Conservation (phyloP, 192 early-diverging fungal genomes). For the Coemansia sp. region DNA sequence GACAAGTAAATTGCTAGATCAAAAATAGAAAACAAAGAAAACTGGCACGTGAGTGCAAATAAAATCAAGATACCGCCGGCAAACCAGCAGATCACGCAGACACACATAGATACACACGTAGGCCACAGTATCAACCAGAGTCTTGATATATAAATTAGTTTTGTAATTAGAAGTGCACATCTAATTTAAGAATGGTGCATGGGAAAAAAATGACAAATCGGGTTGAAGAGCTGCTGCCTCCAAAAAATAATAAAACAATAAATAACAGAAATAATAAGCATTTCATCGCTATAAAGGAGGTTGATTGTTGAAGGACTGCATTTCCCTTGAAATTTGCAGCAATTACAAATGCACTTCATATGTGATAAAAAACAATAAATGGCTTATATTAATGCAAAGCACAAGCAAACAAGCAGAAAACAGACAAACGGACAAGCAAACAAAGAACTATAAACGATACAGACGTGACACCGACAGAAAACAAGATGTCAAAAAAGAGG, state of each 20-base stretch:
- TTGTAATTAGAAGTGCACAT: background rate
- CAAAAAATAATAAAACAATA: background rate
- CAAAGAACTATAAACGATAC: background rate
- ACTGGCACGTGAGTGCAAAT: background rate
- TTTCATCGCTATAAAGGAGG: background rate
- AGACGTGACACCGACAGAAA: constrained; percentile 7
- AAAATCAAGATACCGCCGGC: background rate
- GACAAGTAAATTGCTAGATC: background rate
- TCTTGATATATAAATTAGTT: background rate
- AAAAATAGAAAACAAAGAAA: no score
- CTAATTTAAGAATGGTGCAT: background rate
- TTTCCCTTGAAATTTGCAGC: background rate
- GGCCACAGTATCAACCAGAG: background rate
- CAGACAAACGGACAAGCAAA: background rate
- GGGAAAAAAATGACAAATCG: background rate
- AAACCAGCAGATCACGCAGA: background rate
- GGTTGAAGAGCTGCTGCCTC: background rate
- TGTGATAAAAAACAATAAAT: background rate
- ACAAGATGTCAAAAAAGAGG: background rate
- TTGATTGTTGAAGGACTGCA: background rate
- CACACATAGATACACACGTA: background rate
- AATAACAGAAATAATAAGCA: no score
- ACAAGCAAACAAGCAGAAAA: background rate
- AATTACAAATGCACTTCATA: background rate
- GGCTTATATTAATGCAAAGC: background rate